A percentile compares a stretch with the other conserved stretches of the same genome.
phyloP scores from a whole-genome alignment of 2,329 filamentous ascomycete species.

The Ceratocystis cacaofunesta region DNA sequence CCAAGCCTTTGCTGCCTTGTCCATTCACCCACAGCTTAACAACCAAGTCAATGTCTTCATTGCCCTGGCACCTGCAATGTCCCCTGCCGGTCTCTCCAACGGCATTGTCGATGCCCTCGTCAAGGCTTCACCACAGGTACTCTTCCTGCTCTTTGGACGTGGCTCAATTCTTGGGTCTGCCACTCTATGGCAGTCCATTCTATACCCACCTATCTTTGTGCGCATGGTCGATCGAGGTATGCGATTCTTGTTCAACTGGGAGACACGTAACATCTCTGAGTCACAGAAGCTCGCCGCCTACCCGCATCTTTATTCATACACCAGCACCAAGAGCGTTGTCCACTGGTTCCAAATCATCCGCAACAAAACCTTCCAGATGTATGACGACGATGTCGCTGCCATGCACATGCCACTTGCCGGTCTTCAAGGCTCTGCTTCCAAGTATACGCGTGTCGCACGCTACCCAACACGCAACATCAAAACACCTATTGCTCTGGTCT shows the following conservation, averaged over 20 bases:
- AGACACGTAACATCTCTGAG: conserved; percentile 63
- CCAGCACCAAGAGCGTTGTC: conserved; percentile 89
- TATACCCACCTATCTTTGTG: conserved; percentile 89
- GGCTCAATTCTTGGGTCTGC: conserved; percentile 82
- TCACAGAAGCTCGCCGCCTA: conserved; percentile 92
- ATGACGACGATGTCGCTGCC: conserved; percentile 68
- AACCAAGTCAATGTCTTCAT: conserved; percentile 92
- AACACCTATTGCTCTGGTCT: conserved; percentile 84
- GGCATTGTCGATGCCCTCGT: conserved; percentile 84
- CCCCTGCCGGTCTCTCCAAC: conserved; percentile 77
- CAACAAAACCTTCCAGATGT: conserved; percentile 95
- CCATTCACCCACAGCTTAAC: conserved; percentile 84
- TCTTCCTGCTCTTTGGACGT: conserved; percentile 85
- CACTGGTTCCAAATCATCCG: conserved; percentile 99
- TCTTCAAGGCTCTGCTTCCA: conserved; percentile 42
- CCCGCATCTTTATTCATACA: conserved; percentile 90
- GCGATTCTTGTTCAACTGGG: conserved; percentile 80
- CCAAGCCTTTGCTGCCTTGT: conserved; percentile 85
- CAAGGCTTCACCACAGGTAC: conserved; percentile 80
- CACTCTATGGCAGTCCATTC: conserved; percentile 91
- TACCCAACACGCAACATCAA: conserved; percentile 96
- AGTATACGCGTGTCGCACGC: conserved; percentile 91
- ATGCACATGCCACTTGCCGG: conserved; percentile 37
- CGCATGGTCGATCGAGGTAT: conserved; percentile 72
- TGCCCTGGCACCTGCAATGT: conserved; percentile 90